Evolutionary conservation across 2,329 filamentous ascomycete species (phyloP), one percentile per base, ranked within the genome.

Genomic region (Nigrospora oryzae): DNA sequence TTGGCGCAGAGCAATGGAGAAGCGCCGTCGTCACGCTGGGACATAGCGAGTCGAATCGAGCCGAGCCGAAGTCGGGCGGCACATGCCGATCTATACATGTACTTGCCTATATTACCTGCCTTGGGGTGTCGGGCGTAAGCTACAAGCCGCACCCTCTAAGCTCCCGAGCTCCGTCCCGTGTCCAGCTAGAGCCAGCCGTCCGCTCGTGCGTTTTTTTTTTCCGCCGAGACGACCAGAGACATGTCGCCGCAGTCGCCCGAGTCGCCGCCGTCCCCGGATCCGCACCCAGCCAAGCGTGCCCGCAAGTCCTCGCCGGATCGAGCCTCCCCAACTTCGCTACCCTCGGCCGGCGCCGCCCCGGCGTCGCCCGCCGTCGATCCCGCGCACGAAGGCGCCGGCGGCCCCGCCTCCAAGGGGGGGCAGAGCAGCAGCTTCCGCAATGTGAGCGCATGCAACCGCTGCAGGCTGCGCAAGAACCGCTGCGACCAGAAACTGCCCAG

Each of bases 401-500:
- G 52, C n/a, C 47, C 50, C 11, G 40, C 39, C 6, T 59, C 57
- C 35, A 79, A 77, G 56, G 63, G 69, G 13, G 74, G 74, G 11
- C 76, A 81, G 62, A 79, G 77, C 61, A 81, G 74, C 62, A 82
- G 74, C 53, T 91, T 91, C 59, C 83, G 86, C 56, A 91, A 90
- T 63, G 91, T 97, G 52, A 94, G 87, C 63, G 91, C 91, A 46
- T 97, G 91, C 67, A 95, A 96, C 69, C 81, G 89, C 36, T 97
- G 91, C 65, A 80, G 91, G 38, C 69, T 94, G 62, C 80, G 91
- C 58, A 97, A 97, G 73, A 97, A 96, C 62, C 78, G 89, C 43
- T 97, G 91, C 66, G 91, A 97, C 66, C 91, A 96, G 73, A 84
- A 85, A 52, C 75, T 97, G 49, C 91, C 91, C 10, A 88, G 86